Percentiles rank a stretch among this genome's conserved stretches.
Evolutionary conservation across 2,329 filamentous ascomycete species (phyloP).

Genomic region (Clarireedia hainanense): DNA sequence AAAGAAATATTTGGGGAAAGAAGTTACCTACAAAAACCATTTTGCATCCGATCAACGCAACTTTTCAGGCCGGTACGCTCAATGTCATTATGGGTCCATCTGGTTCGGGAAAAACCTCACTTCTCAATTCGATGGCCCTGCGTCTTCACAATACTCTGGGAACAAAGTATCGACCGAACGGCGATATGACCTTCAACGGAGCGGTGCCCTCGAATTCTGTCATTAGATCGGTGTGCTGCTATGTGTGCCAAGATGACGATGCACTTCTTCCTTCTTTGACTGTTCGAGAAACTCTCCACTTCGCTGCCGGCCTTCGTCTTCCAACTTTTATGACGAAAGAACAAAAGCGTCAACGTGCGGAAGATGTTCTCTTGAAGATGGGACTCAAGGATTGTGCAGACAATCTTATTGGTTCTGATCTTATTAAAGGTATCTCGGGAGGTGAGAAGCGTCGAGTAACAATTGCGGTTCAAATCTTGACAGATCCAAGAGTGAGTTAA

Average conservation of each 20-base stretch:
- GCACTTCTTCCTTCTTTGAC: conserved; percentile 67
- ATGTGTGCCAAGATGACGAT: conserved; percentile 73
- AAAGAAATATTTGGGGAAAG: conserved; percentile 45
- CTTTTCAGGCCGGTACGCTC: conserved; percentile 59
- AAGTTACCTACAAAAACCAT: conserved; percentile 50
- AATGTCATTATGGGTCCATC: conserved; percentile 79
- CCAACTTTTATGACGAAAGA: conserved; percentile 61
- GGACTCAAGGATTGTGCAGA: conserved; percentile 72
- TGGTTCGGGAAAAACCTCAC: conserved; percentile 67
- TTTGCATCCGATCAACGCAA: conserved; percentile 56
- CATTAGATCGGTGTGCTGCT: conserved; percentile 64
- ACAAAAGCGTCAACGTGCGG: conserved; percentile 60
- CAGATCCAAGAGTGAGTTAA: conserved; percentile 63
- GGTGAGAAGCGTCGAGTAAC: conserved; percentile 73
- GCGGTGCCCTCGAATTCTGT: conserved; percentile 60
- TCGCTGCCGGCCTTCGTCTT: conserved; percentile 63
- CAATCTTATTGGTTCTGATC: conserved; percentile 62
- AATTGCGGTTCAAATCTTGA: conserved; percentile 71
- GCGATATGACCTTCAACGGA: conserved; percentile 62
- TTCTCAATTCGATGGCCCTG: conserved; percentile 65
- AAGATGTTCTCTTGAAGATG: conserved; percentile 66
- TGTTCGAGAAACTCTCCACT: conserved; percentile 65
- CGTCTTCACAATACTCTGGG: conserved; percentile 53
- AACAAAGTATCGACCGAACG: conserved; percentile 54
- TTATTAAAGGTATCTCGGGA: conserved; percentile 71